Percentiles rank a stretch among this genome's conserved stretches.
These are phyloP conservation scores for Withania somnifera DNA, from an alignment of 305 asterid species.

Conservation along the genomic window DNA sequence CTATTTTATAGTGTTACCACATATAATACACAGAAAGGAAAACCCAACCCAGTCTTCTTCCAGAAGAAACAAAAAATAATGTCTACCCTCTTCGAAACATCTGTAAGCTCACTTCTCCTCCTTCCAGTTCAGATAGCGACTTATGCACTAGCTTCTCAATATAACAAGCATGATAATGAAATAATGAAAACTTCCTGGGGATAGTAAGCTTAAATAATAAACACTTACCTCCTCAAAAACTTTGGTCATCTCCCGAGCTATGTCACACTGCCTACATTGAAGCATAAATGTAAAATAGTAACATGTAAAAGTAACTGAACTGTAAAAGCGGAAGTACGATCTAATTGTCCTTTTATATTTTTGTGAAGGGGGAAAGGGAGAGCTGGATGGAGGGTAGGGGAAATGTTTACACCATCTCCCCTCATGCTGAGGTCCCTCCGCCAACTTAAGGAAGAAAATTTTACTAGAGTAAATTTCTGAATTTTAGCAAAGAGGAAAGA, in stretches of 20 bases:
- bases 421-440: background rate
- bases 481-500: background rate
- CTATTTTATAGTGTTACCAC: background rate
- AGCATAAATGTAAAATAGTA: constrained; percentile 5
- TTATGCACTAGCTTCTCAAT: background rate
- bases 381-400: background rate
- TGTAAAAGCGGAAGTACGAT: background rate
- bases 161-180: background rate
- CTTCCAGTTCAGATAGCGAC: background rate
- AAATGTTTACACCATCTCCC: background rate
- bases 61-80: background rate
- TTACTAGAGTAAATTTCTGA: background rate
- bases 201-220: background rate
- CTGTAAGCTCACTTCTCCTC: background rate
- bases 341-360: background rate
- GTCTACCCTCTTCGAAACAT: background rate
- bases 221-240: constrained; percentile 65
- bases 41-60: background rate
- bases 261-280: constrained; percentile 62
- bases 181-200: background rate
- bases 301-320: background rate
- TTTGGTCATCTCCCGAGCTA: constrained; percentile 94
- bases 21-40: background rate
- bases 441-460: background rate
- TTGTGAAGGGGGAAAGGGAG: background rate